Evolutionary conservation across 1,284 basidiomycete species (phyloP).

Genomic region (Cryptococcus sp.): DNA sequence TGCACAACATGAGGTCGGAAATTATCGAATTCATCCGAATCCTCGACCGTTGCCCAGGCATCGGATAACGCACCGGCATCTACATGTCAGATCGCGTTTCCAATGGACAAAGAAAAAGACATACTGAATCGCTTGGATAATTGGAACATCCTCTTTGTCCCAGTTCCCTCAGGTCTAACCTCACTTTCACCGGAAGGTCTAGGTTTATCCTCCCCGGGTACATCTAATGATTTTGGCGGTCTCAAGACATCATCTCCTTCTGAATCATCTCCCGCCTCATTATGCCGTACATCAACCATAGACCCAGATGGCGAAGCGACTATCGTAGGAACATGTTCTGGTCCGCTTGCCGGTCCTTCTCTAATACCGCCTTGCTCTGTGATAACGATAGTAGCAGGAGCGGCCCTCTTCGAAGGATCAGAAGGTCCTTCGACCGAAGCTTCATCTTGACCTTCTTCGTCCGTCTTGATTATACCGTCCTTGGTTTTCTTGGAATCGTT

Average conservation of each 20-base stretch:
- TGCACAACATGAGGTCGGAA: constrained; percentile 59
- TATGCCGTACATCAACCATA: neutral
- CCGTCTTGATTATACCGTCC: constrained; percentile 1
- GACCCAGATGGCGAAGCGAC: constrained; percentile 12
- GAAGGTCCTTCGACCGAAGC: neutral
- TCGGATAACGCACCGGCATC: constrained; percentile 51
- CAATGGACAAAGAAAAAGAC: constrained; percentile 4
- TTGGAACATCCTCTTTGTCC: constrained; percentile 43
- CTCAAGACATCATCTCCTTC: constrained; percentile 1
- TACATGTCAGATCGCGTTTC: constrained; percentile 7
- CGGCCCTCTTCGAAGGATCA: neutral
- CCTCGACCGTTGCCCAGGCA: constrained; percentile 51
- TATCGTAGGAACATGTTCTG: neutral
- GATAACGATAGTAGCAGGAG: neutral
- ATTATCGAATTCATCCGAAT: constrained; percentile 50
- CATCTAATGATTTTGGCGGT: constrained; percentile 6
- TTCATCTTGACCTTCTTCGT: constrained; percentile 5
- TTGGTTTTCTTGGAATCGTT: neutral
- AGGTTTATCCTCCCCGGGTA: constrained; percentile 4
- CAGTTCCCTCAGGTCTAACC: constrained; percentile 31
- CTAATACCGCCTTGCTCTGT: neutral
- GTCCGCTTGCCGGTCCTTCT: neutral
- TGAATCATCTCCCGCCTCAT: neutral
- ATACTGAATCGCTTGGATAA: constrained; percentile 46
- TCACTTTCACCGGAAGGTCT: constrained; percentile 11